phyloP scores from a whole-genome alignment of 805 yeast genomes.

The Candida yuanshanica region DNA sequence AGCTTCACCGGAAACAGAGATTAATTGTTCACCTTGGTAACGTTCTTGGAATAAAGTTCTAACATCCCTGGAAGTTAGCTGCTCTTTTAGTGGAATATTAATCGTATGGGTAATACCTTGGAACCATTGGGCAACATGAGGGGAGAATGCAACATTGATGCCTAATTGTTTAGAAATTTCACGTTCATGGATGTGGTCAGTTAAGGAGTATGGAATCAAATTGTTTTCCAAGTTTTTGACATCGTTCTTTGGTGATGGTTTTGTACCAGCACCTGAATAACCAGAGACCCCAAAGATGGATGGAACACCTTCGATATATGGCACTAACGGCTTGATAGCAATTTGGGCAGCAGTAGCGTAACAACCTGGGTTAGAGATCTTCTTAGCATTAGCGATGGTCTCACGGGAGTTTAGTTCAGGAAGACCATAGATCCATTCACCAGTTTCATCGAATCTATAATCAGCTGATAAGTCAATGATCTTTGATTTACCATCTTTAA shows the following conservation, averaged over 20 bases:
- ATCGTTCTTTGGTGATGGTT: slow-evolving; percentile 96
- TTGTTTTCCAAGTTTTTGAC: slow-evolving; percentile 67
- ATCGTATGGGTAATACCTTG: slow-evolving; percentile 95
- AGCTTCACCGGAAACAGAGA: slow-evolving; percentile 84
- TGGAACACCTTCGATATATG: slow-evolving; percentile 66
- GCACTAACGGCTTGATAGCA: slow-evolving; percentile 81
- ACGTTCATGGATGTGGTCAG: slow-evolving; percentile 95
- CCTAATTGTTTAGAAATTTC: slow-evolving; percentile 85
- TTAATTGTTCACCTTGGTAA: slow-evolving; percentile 80
- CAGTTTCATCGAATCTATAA: slow-evolving; percentile 84
- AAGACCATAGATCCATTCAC: slow-evolving; percentile 90
- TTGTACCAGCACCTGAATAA: slow-evolving; percentile 98
- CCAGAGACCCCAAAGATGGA: slow-evolving; percentile 94
- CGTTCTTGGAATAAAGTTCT: slow-evolving; percentile 83
- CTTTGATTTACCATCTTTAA: slow-evolving; percentile 60
- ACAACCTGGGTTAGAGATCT: slow-evolving; percentile 96
- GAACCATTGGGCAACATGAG: slow-evolving; percentile 99
- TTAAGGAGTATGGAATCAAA: slow-evolving; percentile 89
- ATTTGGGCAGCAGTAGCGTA: slow-evolving; percentile 98
- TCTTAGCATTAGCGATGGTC: slow-evolving; percentile 61
- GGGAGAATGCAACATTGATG: slow-evolving; percentile 76
- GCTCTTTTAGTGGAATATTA: slow-evolving; percentile 74
- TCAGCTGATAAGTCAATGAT: slow-evolving; percentile 94
- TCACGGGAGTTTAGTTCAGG: slow-evolving; percentile 83
- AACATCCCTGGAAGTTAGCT: slow-evolving; percentile 72